A percentile compares a stretch with the other conserved stretches of the same genome.
Evolutionary conservation across 2,329 filamentous ascomycete species (phyloP).

Genomic region (Phaeosphaeriaceae sp.): DNA sequence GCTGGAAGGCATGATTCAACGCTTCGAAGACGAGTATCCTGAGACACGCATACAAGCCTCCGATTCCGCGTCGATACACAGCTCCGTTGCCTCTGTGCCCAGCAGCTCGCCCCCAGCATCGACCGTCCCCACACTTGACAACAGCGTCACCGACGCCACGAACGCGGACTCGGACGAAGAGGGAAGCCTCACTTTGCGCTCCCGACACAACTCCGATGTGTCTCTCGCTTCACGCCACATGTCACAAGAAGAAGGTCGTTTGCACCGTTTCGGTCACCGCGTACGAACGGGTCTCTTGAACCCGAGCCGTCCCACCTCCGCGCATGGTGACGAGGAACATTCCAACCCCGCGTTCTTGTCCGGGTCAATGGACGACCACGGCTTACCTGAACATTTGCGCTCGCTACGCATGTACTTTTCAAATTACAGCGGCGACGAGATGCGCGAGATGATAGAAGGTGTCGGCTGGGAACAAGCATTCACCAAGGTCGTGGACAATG

Average conservation of each 20-base stretch:
- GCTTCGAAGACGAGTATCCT: slow-evolving; percentile 95
- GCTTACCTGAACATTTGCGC: slow-evolving; percentile 52
- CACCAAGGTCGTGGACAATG: slow-evolving; percentile 68
- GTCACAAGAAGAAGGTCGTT: slow-evolving; percentile 71
- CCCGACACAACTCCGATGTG: slow-evolving; percentile 70
- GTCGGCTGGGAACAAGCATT: slow-evolving; percentile 69
- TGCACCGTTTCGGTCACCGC: slow-evolving; percentile 72
- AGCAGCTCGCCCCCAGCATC: slow-evolving; percentile 40
- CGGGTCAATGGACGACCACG: slow-evolving; percentile 42
- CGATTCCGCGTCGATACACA: slow-evolving; percentile 37
- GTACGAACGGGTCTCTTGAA: slow-evolving; percentile 69
- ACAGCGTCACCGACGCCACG: slow-evolving; percentile 33
- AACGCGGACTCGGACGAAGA: slow-evolving; percentile 52
- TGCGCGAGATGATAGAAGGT: slow-evolving; percentile 61
- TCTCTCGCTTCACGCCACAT: slow-evolving; percentile 70
- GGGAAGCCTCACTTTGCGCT: slow-evolving; percentile 55
- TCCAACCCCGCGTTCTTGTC: slow-evolving; percentile 29
- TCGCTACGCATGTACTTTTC: slow-evolving; percentile 70
- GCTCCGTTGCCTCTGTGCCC: slow-evolving; percentile 41
- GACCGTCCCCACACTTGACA: slow-evolving; percentile 36
- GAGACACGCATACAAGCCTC: slow-evolving; percentile 70
- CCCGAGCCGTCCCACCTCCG: slow-evolving; percentile 33
- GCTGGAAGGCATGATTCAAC: slow-evolving; percentile 86
- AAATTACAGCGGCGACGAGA: slow-evolving; percentile 66
- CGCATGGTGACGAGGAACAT: slow-evolving; percentile 17